Evolutionary conservation across 208 protist species (phyloP), one percentile per base, ranked within the genome.

Genomic region (Herpetomonas muscarum): DNA sequence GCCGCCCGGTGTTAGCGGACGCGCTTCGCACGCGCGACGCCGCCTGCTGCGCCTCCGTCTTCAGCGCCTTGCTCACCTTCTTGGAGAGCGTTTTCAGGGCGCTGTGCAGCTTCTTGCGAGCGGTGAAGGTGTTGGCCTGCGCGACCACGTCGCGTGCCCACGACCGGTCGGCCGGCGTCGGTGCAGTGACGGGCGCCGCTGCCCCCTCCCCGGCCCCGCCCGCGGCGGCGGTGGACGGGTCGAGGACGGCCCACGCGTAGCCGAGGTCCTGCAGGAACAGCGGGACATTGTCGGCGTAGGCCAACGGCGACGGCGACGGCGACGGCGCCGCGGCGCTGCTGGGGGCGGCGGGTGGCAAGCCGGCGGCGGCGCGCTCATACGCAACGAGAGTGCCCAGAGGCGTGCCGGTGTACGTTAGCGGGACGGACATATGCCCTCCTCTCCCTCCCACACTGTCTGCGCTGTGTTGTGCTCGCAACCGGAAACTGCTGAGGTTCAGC

Each of bases 231-330:
- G 34, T 39, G 10, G 34, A 39, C 10, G 7, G 34, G 10, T 39
- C 34, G 10, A 47, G 26, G 56, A 65, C 26, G 41, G 59, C 52
- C 74, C 79, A 87, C 31, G 50, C 55, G 30, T 59, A 70, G 5
- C 64, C 72, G 1, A 82, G 39, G 25, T 87, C 79, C 26, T 87
- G 79, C 50, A 87, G 47, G 42, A 74, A 50, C 29, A 87, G n/a
- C 5, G 79, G 79, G 19, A 87, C 69, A 3, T 67, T 60, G 1
- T 67, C 66, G 6, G 55, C 50, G 55, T 80, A 82, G 24, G 44
- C 61, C 3, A 12, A 1, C n/a, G n/a, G n/a, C n/a, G n/a, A n/a
- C n/a, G n/a, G 10, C 34, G 34, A 15, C 34, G 34, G 34, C 34
- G 15, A 17, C 34, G 15, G 34, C 34, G 45, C 45, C n/a, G n/a